Base-by-base conservation (phyloP, 1,139 yeast genomes). In the Sugiyamaella neomexicana region DNA sequence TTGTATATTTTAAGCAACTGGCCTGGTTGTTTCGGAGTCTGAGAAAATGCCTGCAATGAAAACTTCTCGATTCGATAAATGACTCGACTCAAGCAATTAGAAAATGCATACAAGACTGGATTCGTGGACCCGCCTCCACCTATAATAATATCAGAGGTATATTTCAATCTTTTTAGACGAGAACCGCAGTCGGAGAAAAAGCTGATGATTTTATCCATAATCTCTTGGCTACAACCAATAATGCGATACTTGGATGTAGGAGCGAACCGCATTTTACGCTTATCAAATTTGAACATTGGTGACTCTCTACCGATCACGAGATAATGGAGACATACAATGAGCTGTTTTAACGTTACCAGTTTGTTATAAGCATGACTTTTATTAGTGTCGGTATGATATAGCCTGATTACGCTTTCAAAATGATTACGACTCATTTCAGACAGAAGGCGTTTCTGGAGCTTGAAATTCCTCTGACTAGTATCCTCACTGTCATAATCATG, bases 51-150 rank as follows among this genome's bases (percentile, higher is more conserved):
- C 23, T 12, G 27, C 39, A 39, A 20, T 27, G 44, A 42, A 20
- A 38, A 46, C 40, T 25, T 44, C 47, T 58, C 67, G 38, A 65
- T 55, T 16, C 55, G 46, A 29, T 55, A 52, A 15, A 61, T 55
- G n/a, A 65, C 55, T 17, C 56, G 55, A 25, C 60, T 61, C 10
- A 69, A 55, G 48, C 69, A 64, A 39, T 63, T 57, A 1, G 68
- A 66, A 40, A 69, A 62, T 8, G 72, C 66, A 16, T 65, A 55
- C 36, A 65, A 57, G 17, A 68, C 58, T 2, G 68, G 59, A 12
- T 60, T 61, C 2, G 58, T 56, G 8, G 58, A 15, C 5, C 25
- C 39, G n/a, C 52, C 53, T 4, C 50, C 40, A n/a, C 42, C 41
- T 13, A 65, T 58, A 25, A 52, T 58, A 23, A 45, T 17, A 10